Conservation (phyloP, 2,329 filamentous ascomycete genomes). For the Pseudogymnoascus sp. region DNA sequence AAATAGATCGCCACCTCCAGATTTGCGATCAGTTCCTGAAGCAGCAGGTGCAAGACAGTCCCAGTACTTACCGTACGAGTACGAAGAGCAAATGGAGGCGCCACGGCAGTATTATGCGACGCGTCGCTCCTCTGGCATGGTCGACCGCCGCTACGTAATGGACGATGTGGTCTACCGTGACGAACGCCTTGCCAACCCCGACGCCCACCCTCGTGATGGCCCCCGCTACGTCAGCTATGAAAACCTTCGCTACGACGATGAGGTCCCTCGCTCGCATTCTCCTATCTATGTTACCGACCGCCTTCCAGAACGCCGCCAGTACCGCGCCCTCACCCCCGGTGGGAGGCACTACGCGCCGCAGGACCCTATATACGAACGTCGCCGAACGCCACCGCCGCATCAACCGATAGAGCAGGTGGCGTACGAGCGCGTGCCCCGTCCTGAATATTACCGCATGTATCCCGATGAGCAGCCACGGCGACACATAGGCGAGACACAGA, state of each 20-base stretch:
- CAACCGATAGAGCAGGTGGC: slow-evolving; percentile 22
- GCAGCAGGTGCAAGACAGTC: slow-evolving; percentile 2
- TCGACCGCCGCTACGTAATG: slow-evolving; percentile 28
- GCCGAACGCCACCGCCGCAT: slow-evolving; percentile 17
- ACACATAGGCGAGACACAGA: slow-evolving; percentile 27
- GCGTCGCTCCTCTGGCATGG: slow-evolving; percentile 27
- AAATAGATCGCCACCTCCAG: neutral
- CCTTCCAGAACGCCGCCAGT: slow-evolving; percentile 21
- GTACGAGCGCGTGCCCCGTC: slow-evolving; percentile 27
- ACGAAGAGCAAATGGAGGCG: slow-evolving; percentile 20
- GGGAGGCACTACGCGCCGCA: slow-evolving; percentile 18
- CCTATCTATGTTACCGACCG: slow-evolving; percentile 29
- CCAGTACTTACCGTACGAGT: slow-evolving; percentile 18
- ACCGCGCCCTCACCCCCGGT: slow-evolving; percentile 29
- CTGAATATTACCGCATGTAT: slow-evolving; percentile 31
- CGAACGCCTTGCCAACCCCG: slow-evolving; percentile 22
- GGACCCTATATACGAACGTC: slow-evolving; percentile 26
- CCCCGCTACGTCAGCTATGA: slow-evolving; percentile 29
- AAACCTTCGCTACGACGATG: slow-evolving; percentile 21
- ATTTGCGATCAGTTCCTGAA: neutral
- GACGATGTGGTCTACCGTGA: slow-evolving; percentile 30
- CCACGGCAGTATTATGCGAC: slow-evolving; percentile 17
- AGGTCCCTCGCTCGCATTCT: slow-evolving; percentile 28
- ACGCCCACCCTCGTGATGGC: slow-evolving; percentile 24
- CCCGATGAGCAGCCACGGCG: slow-evolving; percentile 25